These are phyloP conservation scores for Sistotremastrum niveocremeum DNA, from an alignment of 768 basidiomycete genomes.

Conservation along the genomic window DNA sequence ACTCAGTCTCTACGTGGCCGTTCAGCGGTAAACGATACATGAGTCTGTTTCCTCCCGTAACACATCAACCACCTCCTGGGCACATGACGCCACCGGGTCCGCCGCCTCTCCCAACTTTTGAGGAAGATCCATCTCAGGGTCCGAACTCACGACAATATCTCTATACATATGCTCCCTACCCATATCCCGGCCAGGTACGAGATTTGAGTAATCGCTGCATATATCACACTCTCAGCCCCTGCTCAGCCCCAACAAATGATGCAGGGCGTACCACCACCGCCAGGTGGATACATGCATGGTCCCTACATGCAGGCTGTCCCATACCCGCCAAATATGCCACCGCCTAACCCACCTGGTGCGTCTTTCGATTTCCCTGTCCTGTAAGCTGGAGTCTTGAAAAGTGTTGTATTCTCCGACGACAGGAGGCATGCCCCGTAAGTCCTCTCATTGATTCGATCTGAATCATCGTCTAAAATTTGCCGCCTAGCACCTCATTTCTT, in stretches of 20 bases:
- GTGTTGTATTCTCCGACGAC: slow-evolving; percentile 79
- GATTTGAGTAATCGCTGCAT: neutral
- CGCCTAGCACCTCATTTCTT: slow-evolving; percentile 59
- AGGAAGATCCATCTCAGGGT: slow-evolving; percentile 58
- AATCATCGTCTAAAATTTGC: neutral
- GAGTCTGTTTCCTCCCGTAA: slow-evolving; percentile 56
- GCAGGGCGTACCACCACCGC: slow-evolving; percentile 78
- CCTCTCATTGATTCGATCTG: neutral
- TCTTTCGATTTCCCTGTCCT: slow-evolving; percentile 1
- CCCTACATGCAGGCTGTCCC: slow-evolving; percentile 81
- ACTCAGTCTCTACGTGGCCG: slow-evolving; percentile 44
- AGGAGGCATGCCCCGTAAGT: slow-evolving; percentile 82
- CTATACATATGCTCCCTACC: slow-evolving; percentile 65
- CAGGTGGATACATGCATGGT: slow-evolving; percentile 63
- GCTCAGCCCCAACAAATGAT: slow-evolving; percentile 50
- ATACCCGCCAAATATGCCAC: slow-evolving; percentile 65
- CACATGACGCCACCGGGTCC: slow-evolving; percentile 57
- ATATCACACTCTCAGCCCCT: slow-evolving; percentile 2
- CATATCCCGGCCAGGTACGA: slow-evolving; percentile 57
- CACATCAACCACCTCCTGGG: slow-evolving; percentile 44
- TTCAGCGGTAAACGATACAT: slow-evolving; percentile 83
- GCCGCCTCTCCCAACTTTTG: slow-evolving; percentile 62
- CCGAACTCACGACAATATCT: slow-evolving; percentile 38
- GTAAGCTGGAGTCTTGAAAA: slow-evolving; percentile 13
- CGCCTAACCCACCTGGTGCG: slow-evolving; percentile 49